Conservation (phyloP, 306 rosid genomes). For the Benincasa hispida region DNA sequence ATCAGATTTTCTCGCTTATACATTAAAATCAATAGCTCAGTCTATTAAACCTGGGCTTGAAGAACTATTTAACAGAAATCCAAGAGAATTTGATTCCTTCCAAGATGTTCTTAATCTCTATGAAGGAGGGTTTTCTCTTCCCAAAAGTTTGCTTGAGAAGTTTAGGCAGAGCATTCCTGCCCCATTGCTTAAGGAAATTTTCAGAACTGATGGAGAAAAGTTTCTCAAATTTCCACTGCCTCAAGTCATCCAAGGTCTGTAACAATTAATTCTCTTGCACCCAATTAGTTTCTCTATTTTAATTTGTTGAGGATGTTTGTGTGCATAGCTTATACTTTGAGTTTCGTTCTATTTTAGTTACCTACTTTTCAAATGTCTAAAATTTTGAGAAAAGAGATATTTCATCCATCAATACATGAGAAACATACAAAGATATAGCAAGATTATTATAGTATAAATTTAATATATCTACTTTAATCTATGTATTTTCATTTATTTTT, state of each 20-base stretch:
- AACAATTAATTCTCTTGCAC: too few species aligned
- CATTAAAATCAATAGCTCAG: constrained; percentile 52
- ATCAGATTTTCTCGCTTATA: constrained; percentile 4
- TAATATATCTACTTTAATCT: too few species aligned
- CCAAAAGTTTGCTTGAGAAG: constrained; percentile 24
- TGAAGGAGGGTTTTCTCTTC: constrained; percentile 38
- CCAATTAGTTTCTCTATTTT: too few species aligned
- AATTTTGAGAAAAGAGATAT: too few species aligned
- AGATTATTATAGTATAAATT: too few species aligned
- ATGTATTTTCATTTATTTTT: too few species aligned
- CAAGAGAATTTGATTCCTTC: constrained; percentile 13
- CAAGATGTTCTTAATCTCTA: not conserved
- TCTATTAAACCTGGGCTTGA: not conserved
- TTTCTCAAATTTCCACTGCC: not conserved
- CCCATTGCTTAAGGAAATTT: constrained; percentile 57
- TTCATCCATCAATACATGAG: too few species aligned
- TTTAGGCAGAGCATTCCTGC: constrained; percentile 39
- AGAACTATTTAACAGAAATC: constrained; percentile 27
- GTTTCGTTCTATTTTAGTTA: too few species aligned
- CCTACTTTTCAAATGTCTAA: too few species aligned
- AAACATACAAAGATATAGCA: too few species aligned
- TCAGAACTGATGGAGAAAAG: constrained; percentile 49
- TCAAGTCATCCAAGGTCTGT: not conserved
- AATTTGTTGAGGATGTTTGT: too few species aligned
- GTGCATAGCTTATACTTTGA: too few species aligned